Conservation (phyloP, 257 asterid species). For the Solanum ossicruentum region DNA sequence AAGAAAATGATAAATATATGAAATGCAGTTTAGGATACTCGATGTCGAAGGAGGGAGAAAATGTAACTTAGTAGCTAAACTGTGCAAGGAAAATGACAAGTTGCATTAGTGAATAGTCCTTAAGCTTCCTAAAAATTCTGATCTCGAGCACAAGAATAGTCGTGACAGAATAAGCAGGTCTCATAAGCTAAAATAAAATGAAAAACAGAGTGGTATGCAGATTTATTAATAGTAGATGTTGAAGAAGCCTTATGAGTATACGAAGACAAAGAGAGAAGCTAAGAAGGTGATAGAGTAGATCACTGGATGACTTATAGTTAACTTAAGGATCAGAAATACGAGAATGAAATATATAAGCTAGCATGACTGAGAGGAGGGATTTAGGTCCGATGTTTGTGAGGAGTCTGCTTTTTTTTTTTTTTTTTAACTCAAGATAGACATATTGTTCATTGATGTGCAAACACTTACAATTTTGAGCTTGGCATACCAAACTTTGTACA, state of each 20-base stretch:
- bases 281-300: neutral
- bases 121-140: neutral
- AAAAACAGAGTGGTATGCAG: neutral
- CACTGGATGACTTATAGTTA: neutral
- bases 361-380: neutral
- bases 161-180: neutral
- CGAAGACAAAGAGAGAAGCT: neutral
- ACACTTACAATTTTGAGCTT: no score
- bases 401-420: neutral
- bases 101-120: neutral
- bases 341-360: neutral
- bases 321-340: neutral
- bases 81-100: neutral
- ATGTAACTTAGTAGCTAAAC: no score
- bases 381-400: neutral
- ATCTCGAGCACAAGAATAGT: neutral
- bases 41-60: no score
- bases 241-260: neutral
- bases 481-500: no score
- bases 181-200: neutral
- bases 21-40: no score
- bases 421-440: no score
- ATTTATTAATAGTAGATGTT: neutral
- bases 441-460: neutral
- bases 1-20: no score